Evolutionary conservation across 129 eudicot genomes (phyloP).

Genomic region (Chrysanthemum lavandulifolium): DNA sequence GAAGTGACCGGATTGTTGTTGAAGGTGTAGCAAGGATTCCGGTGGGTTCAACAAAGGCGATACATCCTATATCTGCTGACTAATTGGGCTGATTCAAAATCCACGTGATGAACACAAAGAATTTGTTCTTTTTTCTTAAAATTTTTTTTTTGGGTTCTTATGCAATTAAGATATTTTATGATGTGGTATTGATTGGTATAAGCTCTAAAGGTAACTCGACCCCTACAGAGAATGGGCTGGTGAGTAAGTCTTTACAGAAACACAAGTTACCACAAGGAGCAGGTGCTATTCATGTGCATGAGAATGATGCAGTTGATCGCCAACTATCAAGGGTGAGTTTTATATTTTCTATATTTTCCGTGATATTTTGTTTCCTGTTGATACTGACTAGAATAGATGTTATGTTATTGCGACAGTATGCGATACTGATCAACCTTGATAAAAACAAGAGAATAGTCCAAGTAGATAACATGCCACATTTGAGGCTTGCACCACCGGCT

Average conservation of each 20-base stretch:
- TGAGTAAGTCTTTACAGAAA: slow-evolving; percentile 42
- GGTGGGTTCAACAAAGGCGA: too few relatives aligned
- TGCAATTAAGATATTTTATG: too few relatives aligned
- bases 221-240: slow-evolving; percentile 48
- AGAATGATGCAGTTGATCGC: slow-evolving; percentile 41
- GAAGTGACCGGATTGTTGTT: too few relatives aligned
- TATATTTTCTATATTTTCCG: not conserved
- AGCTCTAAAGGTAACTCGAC: not conserved
- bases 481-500: slow-evolving; percentile 96
- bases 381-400: slow-evolving; percentile 4
- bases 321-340: slow-evolving; percentile 71
- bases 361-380: not conserved
- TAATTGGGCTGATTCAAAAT: too few relatives aligned
- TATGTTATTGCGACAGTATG: slow-evolving; percentile 66
- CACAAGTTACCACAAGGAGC: slow-evolving; percentile 44
- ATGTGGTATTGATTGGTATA: too few relatives aligned
- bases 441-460: slow-evolving; percentile 51
- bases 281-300: slow-evolving; percentile 39
- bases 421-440: slow-evolving; percentile 65
- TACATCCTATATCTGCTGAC: too few relatives aligned
- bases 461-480: slow-evolving; percentile 59
- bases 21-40: too few relatives aligned
- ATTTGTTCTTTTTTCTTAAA: slow-evolving; percentile 20
- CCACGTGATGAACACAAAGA: too few relatives aligned
- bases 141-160: too few relatives aligned